phyloP scores from a whole-genome alignment of 345 rosid genomes.

The Gossypium sturtianum region DNA sequence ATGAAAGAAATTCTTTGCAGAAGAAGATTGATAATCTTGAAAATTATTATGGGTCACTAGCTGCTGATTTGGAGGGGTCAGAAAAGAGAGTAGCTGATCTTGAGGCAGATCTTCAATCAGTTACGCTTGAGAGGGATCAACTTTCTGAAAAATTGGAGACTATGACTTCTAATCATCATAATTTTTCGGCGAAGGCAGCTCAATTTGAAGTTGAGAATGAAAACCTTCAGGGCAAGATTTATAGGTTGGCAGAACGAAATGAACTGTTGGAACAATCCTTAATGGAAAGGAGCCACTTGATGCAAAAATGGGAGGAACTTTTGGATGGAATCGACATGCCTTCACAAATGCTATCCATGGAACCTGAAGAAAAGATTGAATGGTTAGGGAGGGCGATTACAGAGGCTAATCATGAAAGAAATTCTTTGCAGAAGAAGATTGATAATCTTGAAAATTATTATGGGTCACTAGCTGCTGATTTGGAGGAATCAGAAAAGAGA shows the following conservation, averaged over 20 bases:
- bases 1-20: slow-evolving; percentile 56
- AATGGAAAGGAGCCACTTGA: slow-evolving; percentile 76
- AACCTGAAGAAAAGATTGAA: slow-evolving; percentile 77
- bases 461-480: slow-evolving; percentile 55
- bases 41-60: slow-evolving; percentile 44
- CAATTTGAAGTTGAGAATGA: slow-evolving; percentile 61
- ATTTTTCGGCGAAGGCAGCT: slow-evolving; percentile 31
- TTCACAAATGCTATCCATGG: slow-evolving; percentile 56
- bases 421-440: slow-evolving; percentile 58
- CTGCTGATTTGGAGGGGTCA: slow-evolving; percentile 65
- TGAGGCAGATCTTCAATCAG: slow-evolving; percentile 47
- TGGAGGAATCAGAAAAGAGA: slow-evolving; percentile 53
- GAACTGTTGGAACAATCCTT: slow-evolving; percentile 98
- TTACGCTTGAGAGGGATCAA: slow-evolving; percentile 39
- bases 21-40: slow-evolving; percentile 61
- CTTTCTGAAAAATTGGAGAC: slow-evolving; percentile 57
- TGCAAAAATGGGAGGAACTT: slow-evolving; percentile 88
- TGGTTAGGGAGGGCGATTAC: slow-evolving; percentile 71
- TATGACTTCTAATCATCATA: slow-evolving; percentile 40
- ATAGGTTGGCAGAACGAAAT: slow-evolving; percentile 90
- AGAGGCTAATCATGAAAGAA: slow-evolving; percentile 54
- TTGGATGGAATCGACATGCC: slow-evolving; percentile 65
- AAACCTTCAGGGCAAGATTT: slow-evolving; percentile 84
- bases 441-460: slow-evolving; percentile 55
- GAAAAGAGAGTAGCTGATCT: slow-evolving; percentile 41